Evolutionary conservation across 2,329 filamentous ascomycete genomes (phyloP), one percentile per base, ranked within the genome.

Genomic region (Chaetomiaceae sp.): DNA sequence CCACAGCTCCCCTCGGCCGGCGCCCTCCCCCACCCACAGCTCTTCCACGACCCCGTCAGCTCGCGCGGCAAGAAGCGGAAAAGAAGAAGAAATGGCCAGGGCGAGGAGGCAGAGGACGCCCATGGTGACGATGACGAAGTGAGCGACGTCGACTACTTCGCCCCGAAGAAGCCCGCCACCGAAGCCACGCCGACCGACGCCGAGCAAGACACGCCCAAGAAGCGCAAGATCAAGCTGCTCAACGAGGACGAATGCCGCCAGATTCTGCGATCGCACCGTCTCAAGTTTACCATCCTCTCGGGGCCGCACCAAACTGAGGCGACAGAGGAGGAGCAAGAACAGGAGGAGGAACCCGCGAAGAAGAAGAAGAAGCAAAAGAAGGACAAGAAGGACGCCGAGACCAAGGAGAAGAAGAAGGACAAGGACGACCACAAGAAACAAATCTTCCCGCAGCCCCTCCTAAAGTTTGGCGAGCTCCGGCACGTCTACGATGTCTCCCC

Each of bases 201-300:
- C 13, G 56, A 57, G 21, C 40, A 61, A 60, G 17, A 61, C 14
- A 48, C 30, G 8, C 16, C 41, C 46, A 58, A 62, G 30, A 60
- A 65, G 14, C 64, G 64, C 46, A 65, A 69, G 46, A 59, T 59
- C 16, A 64, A 65, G 23, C 62, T 69, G 10, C 75, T 89, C 59
- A 79, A 82, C 60, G 78, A 86, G 61, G 83, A 86, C 50, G 82
- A 91, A 64, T 85, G 87, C 60, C 84, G 85, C 60, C 81, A 84
- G 53, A 74, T 92, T 10, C 70, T 96, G 55, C 83, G 84, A 55
- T 85, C 83, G 50, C 89, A 96, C 68, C 87, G 90, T 57, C 75
- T 96, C 58, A 96, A 96, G 67, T 79, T 95, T 34, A 88, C 87
- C 0, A 73, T 95, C 43, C 71, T 96, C n/a, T 81, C 79, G 20